Conservation (phyloP, 164 flowering plant species). For the Vitis amurensis region DNA sequence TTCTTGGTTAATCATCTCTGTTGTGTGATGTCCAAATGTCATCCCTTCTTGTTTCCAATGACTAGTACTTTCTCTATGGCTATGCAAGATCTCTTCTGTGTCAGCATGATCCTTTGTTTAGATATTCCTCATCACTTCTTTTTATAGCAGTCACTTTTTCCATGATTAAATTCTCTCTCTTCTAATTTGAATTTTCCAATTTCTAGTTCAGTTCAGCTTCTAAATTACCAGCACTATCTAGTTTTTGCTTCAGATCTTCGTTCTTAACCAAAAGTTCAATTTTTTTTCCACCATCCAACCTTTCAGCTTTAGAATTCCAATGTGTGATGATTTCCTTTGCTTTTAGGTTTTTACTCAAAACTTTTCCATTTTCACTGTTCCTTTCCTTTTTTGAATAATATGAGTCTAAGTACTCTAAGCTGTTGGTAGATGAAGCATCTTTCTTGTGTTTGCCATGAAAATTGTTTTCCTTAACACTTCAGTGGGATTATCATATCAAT, state of each 20-base stretch:
- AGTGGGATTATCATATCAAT: constrained; percentile 44
- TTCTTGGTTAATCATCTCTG: no score
- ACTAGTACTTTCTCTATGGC: no score
- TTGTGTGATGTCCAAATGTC: no score
- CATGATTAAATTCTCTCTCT: constrained; percentile 31
- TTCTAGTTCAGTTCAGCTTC: constrained; percentile 42
- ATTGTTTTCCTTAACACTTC: constrained; percentile 42
- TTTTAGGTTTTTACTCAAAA: constrained; percentile 40
- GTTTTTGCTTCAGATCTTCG: constrained; percentile 29
- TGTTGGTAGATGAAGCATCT: constrained; percentile 34
- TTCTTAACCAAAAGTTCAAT: constrained; percentile 30
- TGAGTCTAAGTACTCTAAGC: constrained; percentile 45
- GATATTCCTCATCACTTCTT: constrained; percentile 36
- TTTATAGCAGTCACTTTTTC: constrained; percentile 26
- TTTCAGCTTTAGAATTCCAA: constrained; percentile 40
- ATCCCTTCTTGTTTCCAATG: no score
- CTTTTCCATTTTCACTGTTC: constrained; percentile 32
- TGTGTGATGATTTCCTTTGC: constrained; percentile 30
- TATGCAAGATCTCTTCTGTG: no score
- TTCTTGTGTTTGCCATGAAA: constrained; percentile 25
- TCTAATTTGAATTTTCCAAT: constrained; percentile 34
- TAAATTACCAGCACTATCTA: constrained; percentile 29
- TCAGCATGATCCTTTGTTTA: no score
- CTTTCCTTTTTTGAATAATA: constrained; percentile 31
- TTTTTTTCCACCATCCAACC: constrained; percentile 26